A percentile compares a stretch with the other conserved stretches of the same genome.
Evolutionary conservation across 129 eudicot genomes (phyloP).

Genomic region (sunflower (Helianthus annuus)): DNA sequence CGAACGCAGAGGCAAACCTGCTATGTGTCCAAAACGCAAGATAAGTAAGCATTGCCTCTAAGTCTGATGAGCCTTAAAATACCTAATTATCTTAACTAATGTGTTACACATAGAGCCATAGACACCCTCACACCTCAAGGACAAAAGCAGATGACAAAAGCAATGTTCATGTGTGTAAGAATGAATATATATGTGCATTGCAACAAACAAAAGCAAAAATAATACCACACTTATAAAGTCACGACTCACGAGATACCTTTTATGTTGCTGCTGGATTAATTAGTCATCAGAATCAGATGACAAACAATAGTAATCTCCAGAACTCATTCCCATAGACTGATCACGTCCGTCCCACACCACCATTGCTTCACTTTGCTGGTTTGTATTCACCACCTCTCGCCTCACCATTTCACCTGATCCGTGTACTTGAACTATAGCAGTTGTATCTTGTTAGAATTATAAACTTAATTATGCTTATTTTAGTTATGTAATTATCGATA

Average conservation of each 20-base stretch:
- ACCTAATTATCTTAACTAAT: too few relatives aligned
- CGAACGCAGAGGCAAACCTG: too few relatives aligned
- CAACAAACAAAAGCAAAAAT: not conserved
- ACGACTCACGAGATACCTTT: slow-evolving; percentile 33
- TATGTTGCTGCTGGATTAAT: slow-evolving; percentile 45
- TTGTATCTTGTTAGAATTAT: too few relatives aligned
- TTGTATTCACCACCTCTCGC: not conserved
- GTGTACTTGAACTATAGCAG: too few relatives aligned
- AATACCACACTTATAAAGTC: slow-evolving; percentile 58
- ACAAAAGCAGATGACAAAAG: not conserved
- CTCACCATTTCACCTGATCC: not conserved
- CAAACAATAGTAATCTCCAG: slow-evolving; percentile 51
- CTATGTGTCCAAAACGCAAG: too few relatives aligned
- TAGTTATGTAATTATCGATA: too few relatives aligned
- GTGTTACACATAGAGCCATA: too few relatives aligned
- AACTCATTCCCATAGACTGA: slow-evolving; percentile 37
- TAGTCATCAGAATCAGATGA: slow-evolving; percentile 48
- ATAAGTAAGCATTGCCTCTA: too few relatives aligned
- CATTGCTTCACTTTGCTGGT: not conserved
- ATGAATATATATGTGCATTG: not conserved
- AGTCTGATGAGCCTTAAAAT: too few relatives aligned
- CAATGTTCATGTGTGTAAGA: too few relatives aligned
- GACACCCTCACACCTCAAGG: not conserved
- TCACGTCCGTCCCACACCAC: slow-evolving; percentile 20
- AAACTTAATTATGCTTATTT: too few relatives aligned